Evolutionary conservation across 2,329 filamentous ascomycete species (phyloP), one percentile per base, ranked within the genome.

Genomic region (Penicillium sp.): DNA sequence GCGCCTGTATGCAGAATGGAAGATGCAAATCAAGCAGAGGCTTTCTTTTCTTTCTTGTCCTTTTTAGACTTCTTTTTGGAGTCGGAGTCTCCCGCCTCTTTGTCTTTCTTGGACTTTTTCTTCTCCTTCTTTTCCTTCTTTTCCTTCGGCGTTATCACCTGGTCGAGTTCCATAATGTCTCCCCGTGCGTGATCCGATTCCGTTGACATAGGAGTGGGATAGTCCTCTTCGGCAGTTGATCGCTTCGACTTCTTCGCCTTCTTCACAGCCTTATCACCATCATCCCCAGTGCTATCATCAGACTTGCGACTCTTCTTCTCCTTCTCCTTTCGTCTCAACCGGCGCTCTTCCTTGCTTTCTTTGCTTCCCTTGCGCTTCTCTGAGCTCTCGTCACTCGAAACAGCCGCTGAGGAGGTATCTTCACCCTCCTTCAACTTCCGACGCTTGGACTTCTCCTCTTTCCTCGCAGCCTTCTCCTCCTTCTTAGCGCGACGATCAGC

Each of bases 41-140:
- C 41, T 30, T 51, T 57, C 48, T 59, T 60, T n/a, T 57, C 59
- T 59, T 74, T 61, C 73, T 73, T 67, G 72, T 76, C 51, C 72
- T 74, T 61, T 63, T 77, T 73, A 46, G 72, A 72, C 60, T 78
- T 81, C 50, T 79, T 79, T 54, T 79, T 77, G 5, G 56, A 50
- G 41, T 57, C 60, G 3, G 66, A 64, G 36, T 69, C 69, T 6
- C 56, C 30, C 58, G 66, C 20, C 61, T 63, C 72, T 59, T 61
- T 65, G 57, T 64, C 67, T 63, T 61, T 62, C 43, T 63, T 53
- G 18, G 42, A 41, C 42, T 56, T 60, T 43, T 52, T 54, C 39
- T 58, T 47, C 42, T 56, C 50, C 42, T 61, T 59, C 50, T 62
- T 57, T 39, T 54, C 51, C 43, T 58, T 54, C 44, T 57, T 61